These are phyloP conservation scores for Amesomyces nigricolor DNA, from an alignment of 2,329 filamentous ascomycete species.

Conservation along the genomic window DNA sequence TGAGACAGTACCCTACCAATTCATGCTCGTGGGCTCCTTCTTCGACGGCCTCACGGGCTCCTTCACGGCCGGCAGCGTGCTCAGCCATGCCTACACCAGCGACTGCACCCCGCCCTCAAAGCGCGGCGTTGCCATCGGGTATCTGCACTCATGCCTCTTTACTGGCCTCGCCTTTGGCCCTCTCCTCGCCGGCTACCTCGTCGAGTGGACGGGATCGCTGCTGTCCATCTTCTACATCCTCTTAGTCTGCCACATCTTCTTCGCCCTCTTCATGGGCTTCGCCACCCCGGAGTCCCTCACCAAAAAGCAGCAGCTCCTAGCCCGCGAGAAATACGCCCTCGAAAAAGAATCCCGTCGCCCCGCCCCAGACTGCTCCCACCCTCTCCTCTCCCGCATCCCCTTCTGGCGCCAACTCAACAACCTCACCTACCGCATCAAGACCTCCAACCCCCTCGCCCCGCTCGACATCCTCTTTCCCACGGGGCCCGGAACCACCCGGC, in stretches of 20 bases:
- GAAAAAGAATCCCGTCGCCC: conserved; percentile 39
- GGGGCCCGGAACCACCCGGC: conserved; percentile 51
- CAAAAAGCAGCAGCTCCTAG: conserved; percentile 61
- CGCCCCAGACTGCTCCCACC: conserved; percentile 21
- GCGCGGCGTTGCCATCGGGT: conserved; percentile 78
- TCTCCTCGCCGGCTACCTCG: conserved; percentile 71
- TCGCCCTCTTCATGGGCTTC: conserved; percentile 65
- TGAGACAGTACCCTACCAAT: conserved; percentile 66
- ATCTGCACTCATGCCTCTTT: conserved; percentile 85
- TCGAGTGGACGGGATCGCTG: conserved; percentile 68
- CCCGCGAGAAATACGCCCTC: conserved; percentile 60
- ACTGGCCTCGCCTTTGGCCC: conserved; percentile 84
- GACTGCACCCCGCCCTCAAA: conserved; percentile 80
- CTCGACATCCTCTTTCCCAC: conserved; percentile 72
- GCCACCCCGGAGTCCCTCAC: conserved; percentile 81
- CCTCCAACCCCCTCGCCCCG: conserved; percentile 66
- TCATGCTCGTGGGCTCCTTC: conserved; percentile 69
- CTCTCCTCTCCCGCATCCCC: conserved; percentile 15
- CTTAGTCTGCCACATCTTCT: conserved; percentile 64
- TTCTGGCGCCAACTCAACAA: conserved; percentile 24
- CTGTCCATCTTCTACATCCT: conserved; percentile 81
- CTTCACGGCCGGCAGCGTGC: conserved; percentile 71
- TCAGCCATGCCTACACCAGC: conserved; percentile 80
- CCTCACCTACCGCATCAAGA: conserved; percentile 35
- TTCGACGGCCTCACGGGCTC: conserved; percentile 83